phyloP scores from a whole-genome alignment of 805 yeast genomes.

The Pichia californica region DNA sequence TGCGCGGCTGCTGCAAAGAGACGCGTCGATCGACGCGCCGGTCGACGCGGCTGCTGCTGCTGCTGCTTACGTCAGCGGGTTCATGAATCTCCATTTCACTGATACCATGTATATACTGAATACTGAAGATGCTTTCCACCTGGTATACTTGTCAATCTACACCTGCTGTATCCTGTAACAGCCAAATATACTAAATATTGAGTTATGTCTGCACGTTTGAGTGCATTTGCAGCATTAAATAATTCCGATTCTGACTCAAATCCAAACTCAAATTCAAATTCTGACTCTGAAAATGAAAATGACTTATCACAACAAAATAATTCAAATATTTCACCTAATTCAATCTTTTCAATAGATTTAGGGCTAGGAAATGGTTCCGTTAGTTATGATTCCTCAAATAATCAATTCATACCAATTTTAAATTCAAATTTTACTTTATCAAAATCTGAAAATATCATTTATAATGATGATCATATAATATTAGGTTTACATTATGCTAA shows the following conservation, averaged over 20 bases:
- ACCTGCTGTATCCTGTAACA: no score
- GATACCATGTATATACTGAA: no score
- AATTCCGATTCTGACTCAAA: conserved; percentile 11
- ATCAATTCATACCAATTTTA: conserved; percentile 8
- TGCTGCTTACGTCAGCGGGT: no score
- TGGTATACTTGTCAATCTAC: no score
- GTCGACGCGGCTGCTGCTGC: not conserved
- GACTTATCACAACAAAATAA: not conserved
- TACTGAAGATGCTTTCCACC: no score
- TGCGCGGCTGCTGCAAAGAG: no score
- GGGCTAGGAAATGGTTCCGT: conserved; percentile 1
- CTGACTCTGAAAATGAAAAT: not conserved
- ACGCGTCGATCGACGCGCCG: no score
- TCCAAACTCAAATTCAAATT: not conserved
- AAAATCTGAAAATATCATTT: conserved; percentile 33
- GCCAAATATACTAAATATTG: no score
- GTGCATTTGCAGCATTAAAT: conserved; percentile 31
- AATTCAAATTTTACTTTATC: conserved; percentile 33
- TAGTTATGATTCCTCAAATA: not conserved
- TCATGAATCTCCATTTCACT: no score
- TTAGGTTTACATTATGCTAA: conserved; percentile 14
- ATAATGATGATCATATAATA: conserved; percentile 18
- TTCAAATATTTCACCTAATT: not conserved
- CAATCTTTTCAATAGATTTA: not conserved
- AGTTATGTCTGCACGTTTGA: conserved; percentile 12